Percentiles rank a stretch among this genome's conserved stretches.
Conservation (phyloP, 768 basidiomycete genomes). For the Russula sp. region DNA sequence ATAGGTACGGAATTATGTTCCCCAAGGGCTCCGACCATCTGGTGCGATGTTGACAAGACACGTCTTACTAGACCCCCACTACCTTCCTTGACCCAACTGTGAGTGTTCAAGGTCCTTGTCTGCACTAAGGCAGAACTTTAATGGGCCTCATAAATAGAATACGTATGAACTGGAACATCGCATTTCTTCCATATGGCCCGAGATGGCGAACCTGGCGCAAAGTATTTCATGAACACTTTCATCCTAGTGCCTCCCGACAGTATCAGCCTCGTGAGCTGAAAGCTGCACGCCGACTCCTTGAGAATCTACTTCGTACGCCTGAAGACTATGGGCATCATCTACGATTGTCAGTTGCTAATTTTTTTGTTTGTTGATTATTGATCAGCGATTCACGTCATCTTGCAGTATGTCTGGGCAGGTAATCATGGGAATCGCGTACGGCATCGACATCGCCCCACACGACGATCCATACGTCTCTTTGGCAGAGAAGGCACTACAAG, state of each 20-base stretch:
- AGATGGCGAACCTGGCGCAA: conserved; percentile 14
- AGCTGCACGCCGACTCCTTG: conserved; percentile 13
- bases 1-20: conserved; percentile 8
- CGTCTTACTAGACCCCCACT: conserved; percentile 5
- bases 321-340: conserved; percentile 12
- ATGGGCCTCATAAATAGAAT: not conserved
- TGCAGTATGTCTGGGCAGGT: conserved; percentile 16
- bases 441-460: conserved; percentile 19
- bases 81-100: conserved; percentile 14
- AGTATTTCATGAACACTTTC: conserved; percentile 15
- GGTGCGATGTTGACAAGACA: not conserved
- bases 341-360: conserved; percentile 5
- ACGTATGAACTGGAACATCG: conserved; percentile 17
- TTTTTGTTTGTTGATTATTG: not conserved
- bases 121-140: not conserved
- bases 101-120: not conserved
- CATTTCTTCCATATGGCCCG: conserved; percentile 16
- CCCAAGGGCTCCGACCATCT: not conserved
- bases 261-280: conserved; percentile 14
- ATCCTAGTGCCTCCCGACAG: conserved; percentile 7
- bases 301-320: conserved; percentile 12
- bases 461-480: conserved; percentile 20
- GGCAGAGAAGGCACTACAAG: conserved; percentile 19
- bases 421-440: conserved; percentile 23
- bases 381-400: conserved; percentile 5